Conservation (phyloP, 352 stramenopile species). For the Globisporangium viniferum region DNA sequence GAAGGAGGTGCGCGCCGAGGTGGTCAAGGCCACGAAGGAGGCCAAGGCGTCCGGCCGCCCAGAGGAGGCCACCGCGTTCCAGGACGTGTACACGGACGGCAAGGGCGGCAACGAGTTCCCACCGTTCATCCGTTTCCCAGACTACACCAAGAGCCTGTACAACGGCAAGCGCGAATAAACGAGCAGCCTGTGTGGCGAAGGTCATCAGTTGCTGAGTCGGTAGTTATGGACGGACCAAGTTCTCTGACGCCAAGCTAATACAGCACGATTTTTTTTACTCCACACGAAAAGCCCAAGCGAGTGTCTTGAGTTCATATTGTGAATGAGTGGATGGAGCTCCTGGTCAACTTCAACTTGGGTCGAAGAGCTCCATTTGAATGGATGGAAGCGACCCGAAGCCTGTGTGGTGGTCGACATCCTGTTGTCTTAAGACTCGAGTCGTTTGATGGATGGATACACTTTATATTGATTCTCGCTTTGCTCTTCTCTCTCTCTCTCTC, state of each 20-base stretch:
- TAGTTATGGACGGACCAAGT: not conserved
- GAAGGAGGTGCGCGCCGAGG: constrained; percentile 97
- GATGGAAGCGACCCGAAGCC: no score
- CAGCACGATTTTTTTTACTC: constrained; percentile 12
- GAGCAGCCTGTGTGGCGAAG: not conserved
- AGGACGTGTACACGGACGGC: constrained; percentile 90
- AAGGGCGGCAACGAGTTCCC: constrained; percentile 91
- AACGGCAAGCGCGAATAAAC: constrained; percentile 64
- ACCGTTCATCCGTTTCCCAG: constrained; percentile 96
- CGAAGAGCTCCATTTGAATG: not conserved
- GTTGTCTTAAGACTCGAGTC: not conserved
- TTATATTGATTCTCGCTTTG: not conserved
- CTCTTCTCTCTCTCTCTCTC: not conserved
- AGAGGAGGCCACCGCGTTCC: constrained; percentile 50
- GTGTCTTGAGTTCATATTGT: not conserved
- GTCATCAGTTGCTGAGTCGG: not conserved
- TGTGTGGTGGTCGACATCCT: not conserved
- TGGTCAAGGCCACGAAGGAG: constrained; percentile 94
- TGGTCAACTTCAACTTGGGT: constrained; percentile 4
- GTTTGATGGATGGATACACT: not conserved
- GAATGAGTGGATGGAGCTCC: not conserved
- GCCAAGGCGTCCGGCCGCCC: constrained; percentile 80
- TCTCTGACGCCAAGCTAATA: not conserved
- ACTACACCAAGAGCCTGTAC: constrained; percentile 93
- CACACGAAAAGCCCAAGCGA: not conserved